These are phyloP conservation scores for Diaporthe ampelina DNA, from an alignment of 2,329 filamentous ascomycete genomes.

Conservation along the genomic window DNA sequence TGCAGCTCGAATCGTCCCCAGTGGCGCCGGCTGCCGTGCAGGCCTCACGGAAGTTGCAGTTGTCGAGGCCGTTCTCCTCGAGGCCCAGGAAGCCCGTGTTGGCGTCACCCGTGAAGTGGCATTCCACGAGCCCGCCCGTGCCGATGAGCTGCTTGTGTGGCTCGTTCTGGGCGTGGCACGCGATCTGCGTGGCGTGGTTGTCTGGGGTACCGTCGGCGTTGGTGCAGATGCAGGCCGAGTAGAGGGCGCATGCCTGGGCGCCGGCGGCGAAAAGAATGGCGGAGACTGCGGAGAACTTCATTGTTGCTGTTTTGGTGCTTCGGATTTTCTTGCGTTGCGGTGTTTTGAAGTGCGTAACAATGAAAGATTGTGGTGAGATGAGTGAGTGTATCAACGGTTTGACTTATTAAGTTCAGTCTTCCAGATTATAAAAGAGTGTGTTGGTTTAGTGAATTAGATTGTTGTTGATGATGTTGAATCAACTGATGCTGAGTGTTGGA, in stretches of 20 bases:
- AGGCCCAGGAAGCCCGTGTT: background rate
- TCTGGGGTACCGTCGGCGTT: background rate
- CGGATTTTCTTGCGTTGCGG: no score
- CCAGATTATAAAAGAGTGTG: background rate
- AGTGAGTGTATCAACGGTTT: background rate
- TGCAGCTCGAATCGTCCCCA: conserved; percentile 6
- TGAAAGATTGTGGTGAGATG: no score
- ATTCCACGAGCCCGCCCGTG: background rate
- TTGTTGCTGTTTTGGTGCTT: background rate
- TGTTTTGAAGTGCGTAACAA: no score
- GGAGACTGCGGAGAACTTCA: conserved; percentile 8
- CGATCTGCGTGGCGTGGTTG: background rate
- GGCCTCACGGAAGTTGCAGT: background rate
- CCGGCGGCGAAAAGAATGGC: conserved; percentile 6
- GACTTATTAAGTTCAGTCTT: background rate
- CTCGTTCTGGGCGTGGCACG: background rate
- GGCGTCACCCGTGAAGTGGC: background rate
- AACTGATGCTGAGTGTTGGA: background rate
- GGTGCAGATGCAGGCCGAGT: conserved; percentile 7
- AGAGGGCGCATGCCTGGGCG: conserved; percentile 8
- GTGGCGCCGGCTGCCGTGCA: background rate
- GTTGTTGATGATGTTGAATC: no score
- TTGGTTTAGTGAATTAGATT: background rate
- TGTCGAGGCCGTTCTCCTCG: conserved; percentile 13
- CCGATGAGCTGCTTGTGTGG: conserved; percentile 1